phyloP scores from a whole-genome alignment of 495 filamentous ascomycete species.

The Xylona heveae region DNA sequence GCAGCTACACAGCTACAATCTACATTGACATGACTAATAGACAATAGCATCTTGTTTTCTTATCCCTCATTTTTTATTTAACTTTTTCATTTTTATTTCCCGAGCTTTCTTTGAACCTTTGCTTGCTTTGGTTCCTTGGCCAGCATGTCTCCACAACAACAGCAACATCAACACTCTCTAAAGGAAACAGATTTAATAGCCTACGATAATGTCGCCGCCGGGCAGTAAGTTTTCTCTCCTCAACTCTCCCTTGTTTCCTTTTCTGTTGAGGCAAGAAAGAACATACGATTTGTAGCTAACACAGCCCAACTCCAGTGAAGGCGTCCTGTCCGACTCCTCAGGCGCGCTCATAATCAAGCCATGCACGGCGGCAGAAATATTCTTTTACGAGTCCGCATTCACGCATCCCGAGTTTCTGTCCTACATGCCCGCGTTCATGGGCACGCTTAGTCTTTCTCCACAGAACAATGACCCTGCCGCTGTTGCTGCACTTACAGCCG shows the following conservation, averaged over 20 bases:
- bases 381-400: conserved; percentile 69
- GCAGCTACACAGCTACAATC: too few relatives aligned
- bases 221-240: conserved; percentile 51
- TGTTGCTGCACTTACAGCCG: conserved; percentile 10
- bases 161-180: too few relatives aligned
- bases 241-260: conserved; percentile 4
- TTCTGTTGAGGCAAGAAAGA: too few relatives aligned
- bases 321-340: conserved; percentile 66
- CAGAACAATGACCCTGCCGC: conserved; percentile 16
- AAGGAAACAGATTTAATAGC: conserved; percentile 33
- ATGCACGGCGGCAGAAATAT: conserved; percentile 66
- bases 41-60: too few relatives aligned
- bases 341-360: conserved; percentile 89
- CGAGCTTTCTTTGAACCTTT: too few relatives aligned
- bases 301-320: conserved; percentile 38
- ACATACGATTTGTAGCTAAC: conserved; percentile 4
- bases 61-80: too few relatives aligned
- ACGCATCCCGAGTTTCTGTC: conserved; percentile 49
- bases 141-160: too few relatives aligned
- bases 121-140: too few relatives aligned
- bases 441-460: conserved; percentile 40
- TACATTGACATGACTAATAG: too few relatives aligned
- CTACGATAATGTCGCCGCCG: conserved; percentile 70
- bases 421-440: conserved; percentile 70
- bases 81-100: too few relatives aligned